A percentile compares a stretch with the other conserved stretches of the same genome.
Conservation (phyloP, 768 basidiomycete species). For the Suillus discolor region DNA sequence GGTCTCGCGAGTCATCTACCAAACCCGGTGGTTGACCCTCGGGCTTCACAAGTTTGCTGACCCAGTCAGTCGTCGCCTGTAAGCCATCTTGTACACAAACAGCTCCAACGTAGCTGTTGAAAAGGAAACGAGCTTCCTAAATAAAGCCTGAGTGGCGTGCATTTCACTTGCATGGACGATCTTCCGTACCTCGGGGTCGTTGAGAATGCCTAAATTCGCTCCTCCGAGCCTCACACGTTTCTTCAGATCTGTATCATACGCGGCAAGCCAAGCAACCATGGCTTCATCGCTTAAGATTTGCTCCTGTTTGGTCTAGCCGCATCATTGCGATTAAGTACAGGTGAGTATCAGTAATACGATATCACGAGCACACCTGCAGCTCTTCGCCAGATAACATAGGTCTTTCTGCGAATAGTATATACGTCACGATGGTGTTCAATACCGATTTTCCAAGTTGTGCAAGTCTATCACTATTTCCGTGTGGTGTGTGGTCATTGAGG, state of each 20-base stretch:
- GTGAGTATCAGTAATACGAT: too few relatives aligned
- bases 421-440: constrained; percentile 53
- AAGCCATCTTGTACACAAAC: constrained; percentile 60
- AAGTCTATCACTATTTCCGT: constrained; percentile 54
- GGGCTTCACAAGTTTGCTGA: constrained; percentile 58
- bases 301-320: neutral
- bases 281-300: constrained; percentile 39
- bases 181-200: constrained; percentile 27
- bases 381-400: constrained; percentile 45
- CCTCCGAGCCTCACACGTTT: constrained; percentile 30
- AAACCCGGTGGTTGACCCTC: constrained; percentile 26
- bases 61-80: constrained; percentile 53
- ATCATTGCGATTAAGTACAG: neutral
- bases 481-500: constrained; percentile 21
- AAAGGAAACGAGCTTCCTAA: constrained; percentile 52
- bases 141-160: too few relatives aligned
- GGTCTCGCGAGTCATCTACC: constrained; percentile 14
- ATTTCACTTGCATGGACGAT: neutral
- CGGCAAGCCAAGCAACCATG: constrained; percentile 50
- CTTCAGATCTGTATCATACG: constrained; percentile 57
- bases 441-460: constrained; percentile 56
- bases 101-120: constrained; percentile 66
- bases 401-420: constrained; percentile 47
- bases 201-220: constrained; percentile 34
- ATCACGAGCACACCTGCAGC: constrained; percentile 42